Evolutionary conservation across 2,329 filamentous ascomycete species (phyloP), one percentile per base, ranked within the genome.

Genomic region (Dendryphion nanum): DNA sequence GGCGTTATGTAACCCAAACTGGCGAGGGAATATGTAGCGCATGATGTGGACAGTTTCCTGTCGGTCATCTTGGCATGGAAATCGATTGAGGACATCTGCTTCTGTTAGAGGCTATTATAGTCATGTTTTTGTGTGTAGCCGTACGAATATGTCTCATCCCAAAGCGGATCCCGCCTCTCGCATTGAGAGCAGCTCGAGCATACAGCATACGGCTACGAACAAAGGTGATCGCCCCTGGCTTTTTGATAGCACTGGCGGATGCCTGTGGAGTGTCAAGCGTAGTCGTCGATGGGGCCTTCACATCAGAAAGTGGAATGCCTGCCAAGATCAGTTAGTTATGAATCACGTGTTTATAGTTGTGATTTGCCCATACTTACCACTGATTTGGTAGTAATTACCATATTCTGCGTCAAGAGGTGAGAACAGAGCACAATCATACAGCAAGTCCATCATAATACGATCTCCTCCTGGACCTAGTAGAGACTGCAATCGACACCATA

Each of bases 21-120:
- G 90, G 8, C 84, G 77, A 20, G 93, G 93, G 52, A 98, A 98
- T 1, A 98, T 82, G 64, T 97, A 91, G 73, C 91, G 93, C 78
- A 95, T 80, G 15, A 95, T 67, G 50, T 85, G 86, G 8, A 81
- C 57, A 0, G 82, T 86, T 45, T 84, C 77, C 24, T 68, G 45
- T 28, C 64, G 42, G 52, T 76, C 55, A n/a, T n/a, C n/a, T n/a
- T n/a, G n/a, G n/a, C n/a, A n/a, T 23, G 75, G 66, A 47, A 76
- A 85, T 16, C 89, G 81, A 57, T 93, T 95, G 17, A 97, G 66
- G 2, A 90, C 81, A 70, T 96, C 88, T 94, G 38, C 13, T n/a
- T 26, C 23, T 10, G 23, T 8, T 26, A 26, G n/a, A 6, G 6
- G 15, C 18, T 7, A 30, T n/a, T 30, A 36, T 61, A 18, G 59